These are phyloP conservation scores for Cytospora paraplurivora DNA, from an alignment of 2,329 filamentous ascomycete species.

Conservation along the genomic window DNA sequence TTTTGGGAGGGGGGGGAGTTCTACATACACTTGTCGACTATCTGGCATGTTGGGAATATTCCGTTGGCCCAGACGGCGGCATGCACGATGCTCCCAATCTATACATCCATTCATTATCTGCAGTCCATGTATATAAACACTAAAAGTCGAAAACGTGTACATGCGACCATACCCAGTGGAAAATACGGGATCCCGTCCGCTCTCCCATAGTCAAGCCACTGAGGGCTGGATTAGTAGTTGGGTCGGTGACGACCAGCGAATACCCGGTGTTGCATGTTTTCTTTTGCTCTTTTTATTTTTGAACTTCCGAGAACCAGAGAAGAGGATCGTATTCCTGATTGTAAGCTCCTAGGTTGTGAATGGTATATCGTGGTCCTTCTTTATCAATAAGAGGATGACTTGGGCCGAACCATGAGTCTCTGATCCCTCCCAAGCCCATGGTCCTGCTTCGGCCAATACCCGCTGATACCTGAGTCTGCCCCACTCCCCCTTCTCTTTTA, in stretches of 20 bases:
- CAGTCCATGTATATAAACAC: neutral
- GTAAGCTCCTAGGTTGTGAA: too few species aligned
- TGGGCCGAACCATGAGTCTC: too few species aligned
- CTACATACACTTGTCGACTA: too few species aligned
- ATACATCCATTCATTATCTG: too few species aligned
- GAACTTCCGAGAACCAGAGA: too few species aligned
- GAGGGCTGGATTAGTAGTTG: conserved; percentile 4
- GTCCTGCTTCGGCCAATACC: too few species aligned
- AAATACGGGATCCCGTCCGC: conserved; percentile 3
- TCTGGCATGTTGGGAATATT: neutral
- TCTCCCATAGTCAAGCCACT: conserved; percentile 1
- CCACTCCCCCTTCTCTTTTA: too few species aligned
- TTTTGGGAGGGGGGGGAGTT: too few species aligned
- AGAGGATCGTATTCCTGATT: too few species aligned
- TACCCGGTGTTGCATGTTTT: conserved; percentile 19
- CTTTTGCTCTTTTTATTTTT: conserved; percentile 20
- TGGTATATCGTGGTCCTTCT: neutral
- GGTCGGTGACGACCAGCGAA: conserved; percentile 7
- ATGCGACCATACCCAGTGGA: conserved; percentile 4
- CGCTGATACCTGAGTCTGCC: too few species aligned
- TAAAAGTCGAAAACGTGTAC: neutral
- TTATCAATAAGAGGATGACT: too few species aligned
- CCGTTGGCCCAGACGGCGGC: neutral
- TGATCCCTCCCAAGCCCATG: too few species aligned
- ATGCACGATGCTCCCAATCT: neutral